A percentile compares a stretch with the other conserved stretches of the same genome.
These are phyloP conservation scores for Simplicillium aogashimaense DNA, from an alignment of 2,329 filamentous ascomycete genomes.

Conservation along the genomic window DNA sequence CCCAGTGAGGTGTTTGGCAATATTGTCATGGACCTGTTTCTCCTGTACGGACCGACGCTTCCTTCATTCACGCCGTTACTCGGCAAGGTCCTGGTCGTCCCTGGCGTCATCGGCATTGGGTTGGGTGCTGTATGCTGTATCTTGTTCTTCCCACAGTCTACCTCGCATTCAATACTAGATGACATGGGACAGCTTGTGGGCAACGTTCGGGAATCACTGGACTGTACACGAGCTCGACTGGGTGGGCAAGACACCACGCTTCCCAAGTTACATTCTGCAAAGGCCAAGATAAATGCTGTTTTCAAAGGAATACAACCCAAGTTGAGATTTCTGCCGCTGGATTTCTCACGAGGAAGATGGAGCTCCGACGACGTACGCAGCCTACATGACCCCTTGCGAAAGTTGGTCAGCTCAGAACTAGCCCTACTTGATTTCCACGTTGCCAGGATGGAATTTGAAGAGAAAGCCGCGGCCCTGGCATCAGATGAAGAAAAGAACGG, in stretches of 20 bases:
- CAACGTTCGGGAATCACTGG: constrained; percentile 19
- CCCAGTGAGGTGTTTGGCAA: constrained; percentile 34
- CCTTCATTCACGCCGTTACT: constrained; percentile 28
- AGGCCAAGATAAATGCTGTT: constrained; percentile 16
- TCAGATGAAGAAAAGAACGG: neutral
- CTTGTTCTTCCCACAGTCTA: constrained; percentile 38
- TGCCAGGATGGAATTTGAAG: constrained; percentile 12
- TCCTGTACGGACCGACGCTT: constrained; percentile 30
- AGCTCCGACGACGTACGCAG: constrained; percentile 29
- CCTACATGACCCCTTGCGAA: constrained; percentile 23
- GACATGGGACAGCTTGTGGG: constrained; percentile 19
- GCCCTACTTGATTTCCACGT: constrained; percentile 32
- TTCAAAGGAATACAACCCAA: constrained; percentile 27
- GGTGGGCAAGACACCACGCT: constrained; percentile 11
- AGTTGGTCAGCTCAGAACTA: constrained; percentile 21
- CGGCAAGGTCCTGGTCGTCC: constrained; percentile 27
- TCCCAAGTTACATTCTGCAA: constrained; percentile 17
- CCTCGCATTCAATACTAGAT: constrained; percentile 30
- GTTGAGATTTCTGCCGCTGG: constrained; percentile 32
- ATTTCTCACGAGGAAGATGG: constrained; percentile 35
- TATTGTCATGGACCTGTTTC: constrained; percentile 33
- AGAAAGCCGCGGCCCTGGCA: constrained; percentile 9
- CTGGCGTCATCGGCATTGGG: constrained; percentile 32
- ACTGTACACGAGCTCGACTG: constrained; percentile 15
- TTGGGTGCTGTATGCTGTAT: constrained; percentile 32